These are phyloP conservation scores for Peribolospora baueri DNA, from an alignment of 768 basidiomycete genomes.

Conservation along the genomic window DNA sequence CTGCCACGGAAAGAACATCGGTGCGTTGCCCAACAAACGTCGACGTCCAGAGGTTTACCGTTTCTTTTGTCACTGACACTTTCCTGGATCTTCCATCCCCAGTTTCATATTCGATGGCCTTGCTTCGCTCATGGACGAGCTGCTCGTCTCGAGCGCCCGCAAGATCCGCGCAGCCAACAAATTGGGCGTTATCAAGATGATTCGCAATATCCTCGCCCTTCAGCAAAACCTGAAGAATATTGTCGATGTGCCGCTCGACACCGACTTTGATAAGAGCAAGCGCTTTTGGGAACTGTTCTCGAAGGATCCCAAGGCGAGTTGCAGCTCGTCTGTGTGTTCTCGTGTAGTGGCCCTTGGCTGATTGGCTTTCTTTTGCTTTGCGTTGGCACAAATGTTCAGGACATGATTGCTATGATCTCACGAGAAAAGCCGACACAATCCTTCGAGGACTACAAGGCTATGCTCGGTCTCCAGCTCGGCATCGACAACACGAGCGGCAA, in stretches of 20 bases:
- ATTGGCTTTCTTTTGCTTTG: not conserved
- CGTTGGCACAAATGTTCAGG: constrained; percentile 23
- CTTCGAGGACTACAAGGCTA: constrained; percentile 80
- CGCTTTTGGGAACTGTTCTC: constrained; percentile 60
- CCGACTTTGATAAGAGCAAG: constrained; percentile 51
- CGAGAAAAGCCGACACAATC: constrained; percentile 34
- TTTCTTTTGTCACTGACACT: constrained; percentile 1
- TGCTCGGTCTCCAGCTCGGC: constrained; percentile 72
- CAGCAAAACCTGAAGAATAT: constrained; percentile 69
- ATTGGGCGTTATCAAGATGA: constrained; percentile 62
- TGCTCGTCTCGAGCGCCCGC: constrained; percentile 50
- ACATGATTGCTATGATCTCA: constrained; percentile 49
- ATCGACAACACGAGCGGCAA: constrained; percentile 25
- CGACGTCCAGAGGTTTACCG: not conserved
- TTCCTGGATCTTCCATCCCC: not conserved
- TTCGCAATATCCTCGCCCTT: constrained; percentile 66
- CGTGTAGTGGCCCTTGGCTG: not conserved
- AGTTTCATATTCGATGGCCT: constrained; percentile 78
- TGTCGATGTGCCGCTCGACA: constrained; percentile 31
- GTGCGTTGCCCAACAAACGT: constrained; percentile 26
- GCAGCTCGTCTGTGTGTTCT: not conserved
- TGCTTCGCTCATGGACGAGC: constrained; percentile 56
- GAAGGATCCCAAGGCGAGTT: constrained; percentile 42
- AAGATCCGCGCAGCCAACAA: constrained; percentile 42
- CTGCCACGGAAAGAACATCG: constrained; percentile 39